Evolutionary conservation across 768 basidiomycete genomes (phyloP), one percentile per base, ranked within the genome.

Genomic region (Mrakia hoshinonis): DNA sequence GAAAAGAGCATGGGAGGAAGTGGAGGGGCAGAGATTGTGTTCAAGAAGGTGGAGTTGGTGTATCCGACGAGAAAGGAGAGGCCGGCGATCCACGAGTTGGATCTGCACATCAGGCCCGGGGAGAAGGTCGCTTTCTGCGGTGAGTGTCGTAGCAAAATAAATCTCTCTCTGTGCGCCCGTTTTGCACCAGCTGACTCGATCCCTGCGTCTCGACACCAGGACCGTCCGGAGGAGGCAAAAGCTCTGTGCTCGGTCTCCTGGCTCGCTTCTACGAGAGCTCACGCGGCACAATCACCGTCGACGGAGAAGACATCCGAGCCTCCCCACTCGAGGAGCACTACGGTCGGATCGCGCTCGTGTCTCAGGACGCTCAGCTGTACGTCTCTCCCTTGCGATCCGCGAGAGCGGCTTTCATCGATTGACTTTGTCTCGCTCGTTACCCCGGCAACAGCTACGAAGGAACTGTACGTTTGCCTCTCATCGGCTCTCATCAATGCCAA

Each of bases 111-210:
- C 71, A 69, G 74, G 24, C 65, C 76, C 3, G 76, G 77, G 12
- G 74, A 77, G 70, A 74, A 76, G 3, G 75, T 78, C 54, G 79
- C 79, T 0, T 79, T 79, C 64, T 78, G 77, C 63, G 79, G 79
- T 48, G 76, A 74, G 24, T 73, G 74, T 51, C 74, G 73, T 74
- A 24, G 46, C 29, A 48, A 2, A 52, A 47, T 58, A 46, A 6
- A 2, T 46, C n/a, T 47, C 6, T 29, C 2, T 2, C 46, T 4
- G 48, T 36, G 39, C 13, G 11, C 10, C 20, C 29, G 6, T 0
- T 0, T 6, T 48, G n/a, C n/a, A n/a, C n/a, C n/a, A 47, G n/a
- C 39, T 65, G 36, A 46, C 39, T 18, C 43, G 63, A 24, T 24
- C 43, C n/a, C 7, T 46, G 11, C 39, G 7, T 47, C 31, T 48